These are phyloP conservation scores for Verticillium zaregamsianum DNA, from an alignment of 2,329 filamentous ascomycete genomes.

Conservation along the genomic window DNA sequence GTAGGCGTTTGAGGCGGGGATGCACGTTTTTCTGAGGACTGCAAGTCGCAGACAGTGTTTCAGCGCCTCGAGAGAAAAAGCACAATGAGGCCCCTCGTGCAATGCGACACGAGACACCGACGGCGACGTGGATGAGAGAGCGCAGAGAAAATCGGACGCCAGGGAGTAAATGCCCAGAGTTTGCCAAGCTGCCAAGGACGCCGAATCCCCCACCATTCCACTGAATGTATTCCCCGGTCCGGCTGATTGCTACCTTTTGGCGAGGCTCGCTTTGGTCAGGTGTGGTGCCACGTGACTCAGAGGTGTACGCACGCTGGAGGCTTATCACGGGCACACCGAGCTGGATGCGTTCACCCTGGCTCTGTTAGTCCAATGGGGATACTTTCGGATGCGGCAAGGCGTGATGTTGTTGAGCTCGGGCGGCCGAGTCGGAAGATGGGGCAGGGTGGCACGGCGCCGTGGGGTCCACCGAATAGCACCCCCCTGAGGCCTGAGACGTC, in stretches of 20 bases:
- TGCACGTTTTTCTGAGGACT: neutral
- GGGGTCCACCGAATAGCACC: neutral
- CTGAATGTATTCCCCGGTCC: too few relatives aligned
- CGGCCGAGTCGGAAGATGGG: neutral
- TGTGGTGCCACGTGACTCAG: neutral
- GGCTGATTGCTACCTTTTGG: neutral
- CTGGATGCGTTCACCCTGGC: neutral
- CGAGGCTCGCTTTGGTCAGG: neutral
- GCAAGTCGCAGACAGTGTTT: neutral
- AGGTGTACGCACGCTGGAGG: neutral
- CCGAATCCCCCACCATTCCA: neutral
- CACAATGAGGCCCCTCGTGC: neutral
- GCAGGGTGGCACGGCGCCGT: neutral
- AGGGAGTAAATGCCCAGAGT: neutral
- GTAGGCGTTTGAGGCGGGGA: neutral
- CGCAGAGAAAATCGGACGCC: neutral
- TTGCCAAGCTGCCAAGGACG: neutral
- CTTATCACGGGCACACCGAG: neutral
- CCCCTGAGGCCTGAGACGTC: neutral
- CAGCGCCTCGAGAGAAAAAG: neutral
- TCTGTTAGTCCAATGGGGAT: neutral
- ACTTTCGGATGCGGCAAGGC: neutral
- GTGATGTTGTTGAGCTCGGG: neutral
- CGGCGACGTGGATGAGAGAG: neutral
- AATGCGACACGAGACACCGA: neutral